Evolutionary conservation across 257 asterid genomes (phyloP), one percentile per base, ranked within the genome.

Genomic region (Solanum virginianum): DNA sequence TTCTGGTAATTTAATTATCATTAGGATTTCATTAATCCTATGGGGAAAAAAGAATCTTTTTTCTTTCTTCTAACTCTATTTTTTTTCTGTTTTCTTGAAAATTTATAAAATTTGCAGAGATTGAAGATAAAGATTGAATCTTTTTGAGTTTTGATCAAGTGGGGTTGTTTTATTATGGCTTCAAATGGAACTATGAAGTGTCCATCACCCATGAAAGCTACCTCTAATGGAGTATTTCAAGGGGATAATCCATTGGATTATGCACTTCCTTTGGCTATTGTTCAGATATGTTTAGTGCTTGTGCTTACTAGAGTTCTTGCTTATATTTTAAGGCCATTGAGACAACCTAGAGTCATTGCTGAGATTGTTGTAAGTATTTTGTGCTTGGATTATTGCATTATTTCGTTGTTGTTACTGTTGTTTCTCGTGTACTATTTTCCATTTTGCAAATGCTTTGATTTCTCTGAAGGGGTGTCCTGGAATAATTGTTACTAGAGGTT

Each of bases 291-390:
- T 80, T 83, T 94, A 24, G 98, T 94, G 1, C 86, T 93, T 41
- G 84, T 80, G 26, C 90, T 92, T 65, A 94, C 98, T 22, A 88
- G 98, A n/a, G 74, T 49, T 1, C 98, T 94, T 41, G 96, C 96
- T 0, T 91, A 85, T 86, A 69, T 92, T 47, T 91, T 94, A 83
- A 65, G 89, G 57, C 98, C 97, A 0, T 88, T 94, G 2, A 83
- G 97, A 43, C 96, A 94, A 89, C 98, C 98, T 0, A 96, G 98
- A 62, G 98, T 94, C 43, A 91, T 94, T 41, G 97, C 98, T 1
- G 98, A 94, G 87, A 90, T 94, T 80, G 87, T 94, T 39, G 98
- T 94, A 81, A 79, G 98, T 91, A 70, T 55, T 56, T 5, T 29
- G 10, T 8, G 71, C 0, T 63, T 65, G 11, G 2, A 12, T 65